phyloP scores from a whole-genome alignment of 2,329 filamentous ascomycete species.

The Diaporthe aspalathi region DNA sequence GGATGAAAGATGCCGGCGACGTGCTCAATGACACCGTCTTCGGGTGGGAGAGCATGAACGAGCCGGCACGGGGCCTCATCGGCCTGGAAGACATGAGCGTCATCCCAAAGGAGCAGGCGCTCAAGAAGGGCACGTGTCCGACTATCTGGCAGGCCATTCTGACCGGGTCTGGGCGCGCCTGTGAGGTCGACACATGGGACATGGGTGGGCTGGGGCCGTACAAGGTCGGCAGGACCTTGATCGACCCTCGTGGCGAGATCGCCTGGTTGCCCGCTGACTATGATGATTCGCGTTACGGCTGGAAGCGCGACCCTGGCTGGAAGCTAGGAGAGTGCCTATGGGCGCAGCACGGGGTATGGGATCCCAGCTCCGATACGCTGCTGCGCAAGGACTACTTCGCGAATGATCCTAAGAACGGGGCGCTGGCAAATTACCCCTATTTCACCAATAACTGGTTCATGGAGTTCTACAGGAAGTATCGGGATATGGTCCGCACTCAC shows the following conservation, averaged over 20 bases:
- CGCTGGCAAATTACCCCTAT: conserved; percentile 80
- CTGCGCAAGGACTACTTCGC: conserved; percentile 89
- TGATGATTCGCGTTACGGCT: conserved; percentile 89
- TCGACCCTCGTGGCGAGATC: conserved; percentile 87
- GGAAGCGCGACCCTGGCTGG: conserved; percentile 89
- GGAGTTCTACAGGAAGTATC: conserved; percentile 82
- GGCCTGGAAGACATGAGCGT: conserved; percentile 84
- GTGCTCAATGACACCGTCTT: conserved; percentile 88
- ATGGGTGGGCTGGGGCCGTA: conserved; percentile 94
- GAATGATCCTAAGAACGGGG: conserved; percentile 79
- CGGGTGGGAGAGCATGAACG: conserved; percentile 97
- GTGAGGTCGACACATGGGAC: conserved; percentile 91
- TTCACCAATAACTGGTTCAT: conserved; percentile 96
- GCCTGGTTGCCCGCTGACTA: conserved; percentile 88
- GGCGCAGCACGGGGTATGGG: conserved; percentile 98
- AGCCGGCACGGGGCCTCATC: conserved; percentile 89
- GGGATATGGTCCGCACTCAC: conserved; percentile 77
- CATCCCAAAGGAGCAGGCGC: conserved; percentile 86
- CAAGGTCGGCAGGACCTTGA: conserved; percentile 83
- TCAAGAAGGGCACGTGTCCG: conserved; percentile 92
- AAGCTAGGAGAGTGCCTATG: conserved; percentile 94
- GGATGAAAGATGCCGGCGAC: conserved; percentile 90
- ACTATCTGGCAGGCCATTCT: conserved; percentile 95
- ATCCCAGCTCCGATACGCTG: conserved; percentile 80
- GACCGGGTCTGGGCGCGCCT: conserved; percentile 89